Conservation (phyloP, 2,329 filamentous ascomycete genomes). For the Ampelomyces quisqualis region DNA sequence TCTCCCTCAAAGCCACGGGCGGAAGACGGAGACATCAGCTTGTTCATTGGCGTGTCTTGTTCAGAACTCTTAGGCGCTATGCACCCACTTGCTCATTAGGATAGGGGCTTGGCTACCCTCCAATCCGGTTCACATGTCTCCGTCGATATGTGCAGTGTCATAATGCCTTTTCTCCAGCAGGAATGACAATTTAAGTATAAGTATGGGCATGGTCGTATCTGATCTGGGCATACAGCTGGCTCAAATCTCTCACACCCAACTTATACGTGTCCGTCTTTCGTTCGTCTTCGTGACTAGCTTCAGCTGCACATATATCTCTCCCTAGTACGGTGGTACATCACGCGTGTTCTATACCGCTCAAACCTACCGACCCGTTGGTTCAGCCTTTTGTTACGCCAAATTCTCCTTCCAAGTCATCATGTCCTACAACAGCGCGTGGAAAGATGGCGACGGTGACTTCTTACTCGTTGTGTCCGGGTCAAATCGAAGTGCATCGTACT, state of each 20-base stretch:
- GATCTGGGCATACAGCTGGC: too few relatives aligned
- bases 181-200: not conserved
- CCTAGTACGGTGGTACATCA: not conserved
- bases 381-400: not conserved
- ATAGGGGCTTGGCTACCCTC: not conserved
- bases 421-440: constrained; percentile 16
- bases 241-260: not conserved
- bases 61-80: not conserved
- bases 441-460: constrained; percentile 30
- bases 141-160: not conserved
- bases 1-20: too few relatives aligned
- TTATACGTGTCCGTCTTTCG: not conserved
- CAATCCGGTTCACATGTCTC: not conserved
- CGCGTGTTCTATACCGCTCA: not conserved
- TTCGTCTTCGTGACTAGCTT: not conserved
- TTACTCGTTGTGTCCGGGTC: constrained; percentile 33
- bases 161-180: not conserved
- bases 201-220: not conserved
- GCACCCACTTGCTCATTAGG: not conserved
- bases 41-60: not conserved
- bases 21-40: not conserved
- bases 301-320: not conserved
- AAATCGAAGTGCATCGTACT: constrained; percentile 28
- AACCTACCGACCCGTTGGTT: not conserved
- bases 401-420: constrained; percentile 1